These are phyloP conservation scores for Zangia roseola DNA, from an alignment of 768 basidiomycete species.

Conservation along the genomic window DNA sequence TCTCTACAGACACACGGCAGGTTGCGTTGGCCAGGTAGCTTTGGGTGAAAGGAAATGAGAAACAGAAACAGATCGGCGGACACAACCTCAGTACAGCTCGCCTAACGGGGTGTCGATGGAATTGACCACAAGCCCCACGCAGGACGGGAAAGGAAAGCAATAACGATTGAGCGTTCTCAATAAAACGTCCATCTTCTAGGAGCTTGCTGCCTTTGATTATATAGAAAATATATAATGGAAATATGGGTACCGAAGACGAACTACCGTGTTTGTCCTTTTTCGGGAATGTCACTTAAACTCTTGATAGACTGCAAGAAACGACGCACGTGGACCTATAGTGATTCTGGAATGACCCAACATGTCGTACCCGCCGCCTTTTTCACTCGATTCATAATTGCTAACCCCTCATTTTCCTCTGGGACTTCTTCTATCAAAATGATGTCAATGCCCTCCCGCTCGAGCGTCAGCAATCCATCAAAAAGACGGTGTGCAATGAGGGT, in stretches of 20 bases:
- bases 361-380: slow-evolving; percentile 80
- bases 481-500: slow-evolving; percentile 73
- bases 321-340: slow-evolving; percentile 21
- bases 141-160: not conserved
- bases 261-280: not conserved
- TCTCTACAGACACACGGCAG: slow-evolving; percentile 7
- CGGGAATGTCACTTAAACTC: not conserved
- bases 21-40: not conserved
- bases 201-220: not conserved
- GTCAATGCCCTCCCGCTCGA: slow-evolving; percentile 77
- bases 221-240: not conserved
- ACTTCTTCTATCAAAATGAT: slow-evolving; percentile 86
- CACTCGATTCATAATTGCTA: slow-evolving; percentile 94
- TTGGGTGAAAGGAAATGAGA: not conserved
- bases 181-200: not conserved
- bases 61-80: not conserved
- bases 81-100: not conserved
- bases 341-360: slow-evolving; percentile 27
- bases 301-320: not conserved
- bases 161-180: not conserved
- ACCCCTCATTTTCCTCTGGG: slow-evolving; percentile 73
- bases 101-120: not conserved
- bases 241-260: too few species aligned
- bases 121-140: slow-evolving; percentile 1
- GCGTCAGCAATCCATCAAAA: slow-evolving; percentile 81